phyloP scores from a whole-genome alignment of 1,284 basidiomycete genomes.

The Pyrrhoderma noxium region DNA sequence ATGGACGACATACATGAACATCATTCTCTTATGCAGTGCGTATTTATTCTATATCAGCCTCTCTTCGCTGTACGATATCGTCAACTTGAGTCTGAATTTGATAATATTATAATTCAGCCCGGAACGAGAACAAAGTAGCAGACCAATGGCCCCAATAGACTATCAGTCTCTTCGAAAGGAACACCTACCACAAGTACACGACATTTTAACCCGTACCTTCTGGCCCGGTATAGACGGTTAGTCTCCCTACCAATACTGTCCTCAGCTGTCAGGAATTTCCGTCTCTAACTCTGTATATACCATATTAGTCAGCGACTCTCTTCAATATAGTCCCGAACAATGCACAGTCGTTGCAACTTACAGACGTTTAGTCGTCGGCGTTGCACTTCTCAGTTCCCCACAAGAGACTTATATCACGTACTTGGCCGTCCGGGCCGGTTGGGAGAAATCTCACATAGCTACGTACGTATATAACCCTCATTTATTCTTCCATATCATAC shows the following conservation, averaged over 20 bases:
- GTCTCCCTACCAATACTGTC: conserved; percentile 17
- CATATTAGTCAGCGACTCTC: conserved; percentile 53
- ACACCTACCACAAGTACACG: conserved; percentile 64
- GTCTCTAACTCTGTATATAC: neutral
- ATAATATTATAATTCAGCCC: conserved; percentile 36
- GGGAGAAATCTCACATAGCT: conserved; percentile 70
- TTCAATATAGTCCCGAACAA: conserved; percentile 57
- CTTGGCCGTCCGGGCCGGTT: conserved; percentile 63
- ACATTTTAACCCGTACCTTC: conserved; percentile 55
- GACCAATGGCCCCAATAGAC: conserved; percentile 44
- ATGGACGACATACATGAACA: conserved; percentile 65
- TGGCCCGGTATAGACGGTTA: conserved; percentile 70
- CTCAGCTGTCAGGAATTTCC: neutral
- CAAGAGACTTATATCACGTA: conserved; percentile 75
- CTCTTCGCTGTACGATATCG: no score
- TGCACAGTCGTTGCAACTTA: conserved; percentile 67
- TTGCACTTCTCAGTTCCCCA: conserved; percentile 68
- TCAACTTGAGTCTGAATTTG: no score
- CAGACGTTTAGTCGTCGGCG: conserved; percentile 64
- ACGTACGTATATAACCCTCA: conserved; percentile 39
- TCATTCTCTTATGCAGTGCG: conserved; percentile 51
- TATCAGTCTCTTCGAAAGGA: conserved; percentile 53
- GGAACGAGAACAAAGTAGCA: conserved; percentile 37
- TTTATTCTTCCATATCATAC: neutral
- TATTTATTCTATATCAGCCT: conserved; percentile 16